Base-by-base conservation (phyloP, 768 basidiomycete species). In the Serendipita sp. region DNA sequence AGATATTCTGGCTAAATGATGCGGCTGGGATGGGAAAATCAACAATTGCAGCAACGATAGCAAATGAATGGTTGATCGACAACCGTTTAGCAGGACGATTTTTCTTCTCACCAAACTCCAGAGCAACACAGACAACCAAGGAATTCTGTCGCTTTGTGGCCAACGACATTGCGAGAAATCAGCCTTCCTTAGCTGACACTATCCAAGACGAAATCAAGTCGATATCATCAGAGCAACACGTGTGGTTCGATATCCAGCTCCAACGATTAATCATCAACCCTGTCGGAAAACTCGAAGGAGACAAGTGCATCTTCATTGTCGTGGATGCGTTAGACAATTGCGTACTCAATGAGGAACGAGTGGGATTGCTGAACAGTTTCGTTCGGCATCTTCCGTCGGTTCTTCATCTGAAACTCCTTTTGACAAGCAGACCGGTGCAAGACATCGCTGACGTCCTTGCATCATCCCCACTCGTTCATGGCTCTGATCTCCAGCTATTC, bases 1-100 rank as follows among this genome's bases (percentile, higher is more conserved):
- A 60, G 27, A 36, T 60, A 3, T 60, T 60, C 55, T 60, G 55
- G 55, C 36, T 60, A 3, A 60, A 60, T 10, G 55, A 60, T n/a
- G 55, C 55, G 36, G 55, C 55, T n/a, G 55, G 55, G 16, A 60
- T 3, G 5, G 55, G 55, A 8, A 60, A 60, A 34, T 33, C 55
- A 29, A 60, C 55, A 10, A 37, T 60, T 8, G 55, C 55, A 27
- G 55, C 55, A 4, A 60, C 55, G 55, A 31, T 60, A 10, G 55
- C 55, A 23, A 60, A 34, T 11, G 18, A 60, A 10, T 60, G 55
- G 55, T 34, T 11, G 18, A 8, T 27, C 5, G 16, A 60, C 3
- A 33, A 36, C 10, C 27, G 29, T 8, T 2, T 60, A 5, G 55
- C 27, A 5, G 55, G 55, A 33, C 55, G 55, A 31, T 60, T 60